Evolutionary conservation across 306 rosid genomes (phyloP).

Genomic region (Calophaca sinica): DNA sequence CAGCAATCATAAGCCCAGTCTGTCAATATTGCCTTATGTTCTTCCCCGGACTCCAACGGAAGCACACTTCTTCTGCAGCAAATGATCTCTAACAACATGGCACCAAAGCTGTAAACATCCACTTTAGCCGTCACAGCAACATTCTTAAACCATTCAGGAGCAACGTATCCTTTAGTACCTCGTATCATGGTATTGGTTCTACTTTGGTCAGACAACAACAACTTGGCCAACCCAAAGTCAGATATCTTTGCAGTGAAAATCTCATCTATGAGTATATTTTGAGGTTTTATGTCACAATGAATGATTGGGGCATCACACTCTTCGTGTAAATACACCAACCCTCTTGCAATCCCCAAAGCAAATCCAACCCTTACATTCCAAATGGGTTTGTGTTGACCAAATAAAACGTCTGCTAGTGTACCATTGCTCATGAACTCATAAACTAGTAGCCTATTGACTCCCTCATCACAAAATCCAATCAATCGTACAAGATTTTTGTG

Average conservation of each 20-base stretch:
- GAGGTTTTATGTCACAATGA: slow-evolving; percentile 62
- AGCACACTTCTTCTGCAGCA: too few species aligned
- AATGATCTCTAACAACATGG: slow-evolving; percentile 31
- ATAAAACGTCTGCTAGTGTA: slow-evolving; percentile 44
- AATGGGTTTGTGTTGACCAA: slow-evolving; percentile 42
- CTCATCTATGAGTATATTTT: slow-evolving; percentile 52
- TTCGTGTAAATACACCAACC: slow-evolving; percentile 55
- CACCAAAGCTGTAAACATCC: slow-evolving; percentile 54
- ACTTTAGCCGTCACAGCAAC: slow-evolving; percentile 48
- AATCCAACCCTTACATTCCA: slow-evolving; percentile 51
- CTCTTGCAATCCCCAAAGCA: slow-evolving; percentile 56
- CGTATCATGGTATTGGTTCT: slow-evolving; percentile 48
- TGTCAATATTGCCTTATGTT: too few species aligned
- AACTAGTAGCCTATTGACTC: slow-evolving; percentile 48
- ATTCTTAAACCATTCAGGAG: slow-evolving; percentile 58
- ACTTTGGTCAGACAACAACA: slow-evolving; percentile 49
- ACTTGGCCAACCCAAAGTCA: slow-evolving; percentile 58
- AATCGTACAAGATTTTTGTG: slow-evolving; percentile 57
- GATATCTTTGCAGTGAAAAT: slow-evolving; percentile 47
- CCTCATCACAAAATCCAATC: slow-evolving; percentile 60
- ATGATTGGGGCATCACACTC: slow-evolving; percentile 58
- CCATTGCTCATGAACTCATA: slow-evolving; percentile 61
- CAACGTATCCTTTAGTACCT: slow-evolving; percentile 55
- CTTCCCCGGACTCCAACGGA: too few species aligned
- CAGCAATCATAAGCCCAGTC: too few species aligned